phyloP scores from a whole-genome alignment of 2,329 filamentous ascomycete genomes.

The Phaeosphaeriaceae sp. region DNA sequence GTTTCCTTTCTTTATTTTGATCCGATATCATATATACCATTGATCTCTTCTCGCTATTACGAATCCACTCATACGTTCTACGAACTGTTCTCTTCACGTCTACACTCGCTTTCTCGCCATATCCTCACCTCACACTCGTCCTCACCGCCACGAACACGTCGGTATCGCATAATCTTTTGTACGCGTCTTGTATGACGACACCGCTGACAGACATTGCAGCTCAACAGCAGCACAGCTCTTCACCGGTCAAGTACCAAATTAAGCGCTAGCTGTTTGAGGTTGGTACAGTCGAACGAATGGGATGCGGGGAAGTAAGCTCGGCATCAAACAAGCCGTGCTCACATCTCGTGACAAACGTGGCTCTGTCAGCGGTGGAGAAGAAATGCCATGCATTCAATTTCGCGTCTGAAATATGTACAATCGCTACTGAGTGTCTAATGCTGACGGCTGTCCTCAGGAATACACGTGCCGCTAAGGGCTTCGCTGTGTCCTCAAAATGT shows the following conservation, averaged over 20 bases:
- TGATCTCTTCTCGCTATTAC: not conserved
- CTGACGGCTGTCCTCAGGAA: not conserved
- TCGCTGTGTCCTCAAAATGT: not conserved
- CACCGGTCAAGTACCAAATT: constrained; percentile 24
- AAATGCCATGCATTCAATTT: not conserved
- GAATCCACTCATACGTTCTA: not conserved
- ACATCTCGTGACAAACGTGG: not conserved
- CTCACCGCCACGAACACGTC: not conserved
- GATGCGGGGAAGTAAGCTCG: not conserved
- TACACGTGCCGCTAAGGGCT: not conserved
- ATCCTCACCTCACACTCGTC: not conserved
- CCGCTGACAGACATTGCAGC: constrained; percentile 2
- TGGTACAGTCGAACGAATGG: not conserved
- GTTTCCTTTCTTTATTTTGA: not conserved
- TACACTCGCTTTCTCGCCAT: not conserved
- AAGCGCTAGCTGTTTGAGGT: not conserved
- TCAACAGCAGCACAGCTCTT: constrained; percentile 18
- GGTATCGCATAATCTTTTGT: not conserved
- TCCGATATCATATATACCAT: not conserved
- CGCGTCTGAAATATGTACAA: not conserved
- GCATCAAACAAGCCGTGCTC: not conserved
- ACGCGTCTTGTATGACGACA: not conserved
- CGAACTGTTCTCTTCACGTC: not conserved
- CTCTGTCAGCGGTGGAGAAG: not conserved
- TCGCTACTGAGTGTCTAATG: not conserved